These are phyloP conservation scores for Didymella glomerata DNA, from an alignment of 2,329 filamentous ascomycete genomes.

Conservation along the genomic window DNA sequence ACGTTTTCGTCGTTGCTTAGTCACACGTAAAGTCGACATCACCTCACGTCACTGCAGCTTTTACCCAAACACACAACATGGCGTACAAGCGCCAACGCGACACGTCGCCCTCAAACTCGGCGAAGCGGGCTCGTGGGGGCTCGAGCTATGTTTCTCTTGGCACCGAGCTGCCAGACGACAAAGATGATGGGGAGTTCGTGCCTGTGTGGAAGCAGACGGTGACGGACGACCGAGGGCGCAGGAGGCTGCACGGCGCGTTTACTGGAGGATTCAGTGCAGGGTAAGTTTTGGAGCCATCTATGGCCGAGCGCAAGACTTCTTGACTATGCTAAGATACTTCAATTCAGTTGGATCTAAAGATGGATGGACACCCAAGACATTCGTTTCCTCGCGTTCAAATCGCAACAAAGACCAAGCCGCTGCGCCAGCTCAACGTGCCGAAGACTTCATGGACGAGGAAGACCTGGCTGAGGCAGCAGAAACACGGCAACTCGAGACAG, in stretches of 20 bases:
- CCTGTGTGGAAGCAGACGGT: conserved; percentile 99
- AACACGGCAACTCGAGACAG: conserved; percentile 75
- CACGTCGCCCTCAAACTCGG: conserved; percentile 49
- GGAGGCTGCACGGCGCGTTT: conserved; percentile 93
- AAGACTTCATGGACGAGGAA: conserved; percentile 99
- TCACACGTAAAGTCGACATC: conserved; percentile 7
- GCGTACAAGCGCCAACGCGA: conserved; percentile 47
- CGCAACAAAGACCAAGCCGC: conserved; percentile 72
- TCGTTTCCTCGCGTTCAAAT: conserved; percentile 86
- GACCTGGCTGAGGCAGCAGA: conserved; percentile 89
- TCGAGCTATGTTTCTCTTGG: conserved; percentile 62
- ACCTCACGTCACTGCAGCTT: conserved; percentile 4
- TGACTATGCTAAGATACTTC: conserved; percentile 75
- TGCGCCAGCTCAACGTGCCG: conserved; percentile 73
- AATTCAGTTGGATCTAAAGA: conserved; percentile 99
- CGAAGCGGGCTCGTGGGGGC: conserved; percentile 76
- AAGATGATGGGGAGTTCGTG: conserved; percentile 91
- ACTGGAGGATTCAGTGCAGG: conserved; percentile 97
- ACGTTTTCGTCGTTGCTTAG: conserved; percentile 12
- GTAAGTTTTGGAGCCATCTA: conserved; percentile 61
- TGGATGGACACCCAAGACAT: conserved; percentile 92
- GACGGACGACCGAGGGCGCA: conserved; percentile 87
- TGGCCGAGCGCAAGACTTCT: conserved; percentile 40
- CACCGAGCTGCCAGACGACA: conserved; percentile 80
- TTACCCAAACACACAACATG: conserved; percentile 28